These are phyloP conservation scores for Talaromyces verruculosus DNA, from an alignment of 2,329 filamentous ascomycete species.

Conservation along the genomic window DNA sequence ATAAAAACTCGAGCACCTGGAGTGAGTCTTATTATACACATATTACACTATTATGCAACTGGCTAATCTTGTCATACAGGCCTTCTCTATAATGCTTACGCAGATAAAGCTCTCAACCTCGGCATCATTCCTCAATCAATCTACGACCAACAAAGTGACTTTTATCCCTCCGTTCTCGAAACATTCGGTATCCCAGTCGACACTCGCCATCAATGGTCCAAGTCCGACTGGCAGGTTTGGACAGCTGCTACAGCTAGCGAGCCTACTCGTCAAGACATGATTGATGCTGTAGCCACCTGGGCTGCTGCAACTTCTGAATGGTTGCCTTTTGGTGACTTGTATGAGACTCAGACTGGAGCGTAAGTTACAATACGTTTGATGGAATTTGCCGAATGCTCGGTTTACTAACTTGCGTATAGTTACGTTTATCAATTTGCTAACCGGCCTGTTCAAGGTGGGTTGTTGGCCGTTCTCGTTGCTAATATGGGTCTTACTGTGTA, in stretches of 20 bases:
- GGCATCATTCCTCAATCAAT: conserved; percentile 52
- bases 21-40: neutral
- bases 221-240: conserved; percentile 28
- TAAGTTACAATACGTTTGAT: neutral
- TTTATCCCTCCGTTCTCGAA: conserved; percentile 53
- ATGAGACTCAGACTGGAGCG: conserved; percentile 11
- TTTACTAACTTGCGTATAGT: neutral
- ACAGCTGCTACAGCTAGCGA: conserved; percentile 8
- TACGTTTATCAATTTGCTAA: conserved; percentile 3
- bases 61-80: neutral
- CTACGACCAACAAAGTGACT: conserved; percentile 54
- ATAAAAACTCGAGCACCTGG: conserved; percentile 33
- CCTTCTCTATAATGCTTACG: conserved; percentile 55
- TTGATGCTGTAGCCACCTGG: conserved; percentile 11
- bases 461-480: conserved; percentile 12
- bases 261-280: conserved; percentile 12
- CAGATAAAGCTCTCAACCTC: conserved; percentile 49
- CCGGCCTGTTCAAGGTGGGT: conserved; percentile 8
- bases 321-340: conserved; percentile 13
- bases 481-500: conserved; percentile 13
- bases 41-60: neutral
- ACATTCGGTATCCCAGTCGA: conserved; percentile 55
- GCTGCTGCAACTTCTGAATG: conserved; percentile 11
- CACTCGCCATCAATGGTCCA: conserved; percentile 52
- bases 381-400: too few species aligned